Percentiles rank a stretch among this genome's conserved stretches.
Evolutionary conservation across 371 early-diverging fungal species (phyloP).

Genomic region (Rhizopus stolonifer): DNA sequence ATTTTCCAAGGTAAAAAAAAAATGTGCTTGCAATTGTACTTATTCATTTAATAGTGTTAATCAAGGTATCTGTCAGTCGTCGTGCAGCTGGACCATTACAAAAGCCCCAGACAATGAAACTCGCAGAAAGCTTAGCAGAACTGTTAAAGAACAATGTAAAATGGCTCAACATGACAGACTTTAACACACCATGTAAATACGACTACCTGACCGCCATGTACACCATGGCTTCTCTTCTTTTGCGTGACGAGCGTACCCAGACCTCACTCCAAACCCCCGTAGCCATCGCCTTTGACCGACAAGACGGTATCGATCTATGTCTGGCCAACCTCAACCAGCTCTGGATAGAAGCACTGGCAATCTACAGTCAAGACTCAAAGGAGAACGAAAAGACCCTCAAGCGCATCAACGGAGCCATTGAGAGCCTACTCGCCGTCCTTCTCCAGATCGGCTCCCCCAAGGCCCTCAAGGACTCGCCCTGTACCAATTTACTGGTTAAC

Average conservation of each 20-base stretch:
- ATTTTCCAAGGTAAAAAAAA: conserved; percentile 63
- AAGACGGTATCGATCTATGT: conserved; percentile 60
- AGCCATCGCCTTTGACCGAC: conserved; percentile 67
- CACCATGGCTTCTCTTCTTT: conserved; percentile 44
- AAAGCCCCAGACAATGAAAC: conserved; percentile 59
- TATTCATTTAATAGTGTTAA: conserved; percentile 23
- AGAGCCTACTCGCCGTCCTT: conserved; percentile 61
- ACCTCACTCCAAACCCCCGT: conserved; percentile 70
- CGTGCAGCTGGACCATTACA: conserved; percentile 54
- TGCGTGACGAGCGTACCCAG: conserved; percentile 61
- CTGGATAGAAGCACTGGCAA: conserved; percentile 51
- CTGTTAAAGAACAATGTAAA: conserved; percentile 54
- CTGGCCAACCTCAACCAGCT: conserved; percentile 52
- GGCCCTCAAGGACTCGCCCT: conserved; percentile 70
- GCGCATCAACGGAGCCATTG: conserved; percentile 50
- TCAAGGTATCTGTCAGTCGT: conserved; percentile 67
- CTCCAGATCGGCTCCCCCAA: conserved; percentile 60
- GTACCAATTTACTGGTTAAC: conserved; percentile 56
- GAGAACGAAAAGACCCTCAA: conserved; percentile 9
- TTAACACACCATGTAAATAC: conserved; percentile 46
- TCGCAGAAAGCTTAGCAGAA: conserved; percentile 53
- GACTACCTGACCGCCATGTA: conserved; percentile 57
- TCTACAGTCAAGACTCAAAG: conserved; percentile 27
- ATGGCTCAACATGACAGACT: conserved; percentile 40
- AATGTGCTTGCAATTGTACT: neutral